phyloP scores from a whole-genome alignment of 441 rosid species.

The Syzygium syzygioides region DNA sequence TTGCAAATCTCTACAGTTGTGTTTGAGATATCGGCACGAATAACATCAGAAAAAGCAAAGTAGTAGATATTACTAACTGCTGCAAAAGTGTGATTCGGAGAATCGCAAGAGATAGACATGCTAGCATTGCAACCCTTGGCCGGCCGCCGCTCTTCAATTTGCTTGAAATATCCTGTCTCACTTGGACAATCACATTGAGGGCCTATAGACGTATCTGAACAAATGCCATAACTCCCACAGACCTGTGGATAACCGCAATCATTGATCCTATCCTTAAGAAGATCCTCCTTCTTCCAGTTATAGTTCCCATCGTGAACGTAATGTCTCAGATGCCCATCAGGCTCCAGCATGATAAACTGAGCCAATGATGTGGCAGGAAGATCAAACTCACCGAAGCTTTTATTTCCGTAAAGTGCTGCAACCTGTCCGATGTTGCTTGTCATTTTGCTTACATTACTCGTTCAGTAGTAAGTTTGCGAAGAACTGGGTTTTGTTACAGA shows the following conservation, averaged over 20 bases:
- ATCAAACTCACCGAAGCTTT: background rate
- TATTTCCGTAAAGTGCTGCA: background rate
- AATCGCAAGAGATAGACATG: background rate
- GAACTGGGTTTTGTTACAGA: accelerated
- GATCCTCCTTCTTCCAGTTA: accelerated
- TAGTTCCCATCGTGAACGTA: background rate
- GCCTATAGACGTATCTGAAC: accelerated
- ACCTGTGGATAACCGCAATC: background rate
- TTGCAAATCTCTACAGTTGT: background rate
- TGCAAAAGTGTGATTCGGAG: background rate
- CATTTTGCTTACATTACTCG: background rate
- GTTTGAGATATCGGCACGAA: background rate
- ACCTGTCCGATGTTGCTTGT: background rate
- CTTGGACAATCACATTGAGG: background rate
- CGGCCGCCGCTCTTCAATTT: background rate
- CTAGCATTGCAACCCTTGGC: background rate
- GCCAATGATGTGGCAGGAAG: background rate
- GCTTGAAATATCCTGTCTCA: background rate
- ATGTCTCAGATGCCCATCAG: background rate
- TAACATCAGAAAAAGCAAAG: background rate
- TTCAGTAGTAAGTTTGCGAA: background rate
- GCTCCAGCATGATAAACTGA: background rate
- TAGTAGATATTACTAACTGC: background rate
- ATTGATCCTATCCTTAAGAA: accelerated
- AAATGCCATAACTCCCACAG: background rate